A percentile compares a stretch with the other conserved stretches of the same genome.
phyloP scores from a whole-genome alignment of 495 filamentous ascomycete genomes.

The Podospora sp. region DNA sequence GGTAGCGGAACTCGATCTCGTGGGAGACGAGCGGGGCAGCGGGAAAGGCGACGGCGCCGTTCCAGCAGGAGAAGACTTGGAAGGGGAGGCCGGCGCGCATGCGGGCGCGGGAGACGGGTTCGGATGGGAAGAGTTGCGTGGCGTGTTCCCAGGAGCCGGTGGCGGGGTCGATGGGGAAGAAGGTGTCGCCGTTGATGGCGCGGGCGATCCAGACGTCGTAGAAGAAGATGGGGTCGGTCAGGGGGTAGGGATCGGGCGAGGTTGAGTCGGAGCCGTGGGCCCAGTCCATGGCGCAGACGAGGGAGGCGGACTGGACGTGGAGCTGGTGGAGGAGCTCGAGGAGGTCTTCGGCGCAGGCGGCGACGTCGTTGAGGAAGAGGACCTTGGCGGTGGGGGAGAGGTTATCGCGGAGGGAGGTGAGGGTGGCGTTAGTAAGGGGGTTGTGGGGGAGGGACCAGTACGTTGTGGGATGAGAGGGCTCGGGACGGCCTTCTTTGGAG shows the following conservation, averaged over 20 bases:
- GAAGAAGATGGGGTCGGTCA: conserved; percentile 44
- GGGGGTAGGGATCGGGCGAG: conserved; percentile 23
- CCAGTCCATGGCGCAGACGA: conserved; percentile 61
- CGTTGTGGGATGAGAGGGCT: background rate
- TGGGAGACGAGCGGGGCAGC: conserved; percentile 38
- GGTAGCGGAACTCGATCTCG: conserved; percentile 39
- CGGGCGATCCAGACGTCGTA: conserved; percentile 58
- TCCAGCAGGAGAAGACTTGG: conserved; percentile 61
- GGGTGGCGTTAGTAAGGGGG: background rate
- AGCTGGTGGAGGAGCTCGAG: conserved; percentile 55
- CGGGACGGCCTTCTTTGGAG: background rate
- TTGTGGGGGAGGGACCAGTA: conserved; percentile 8
- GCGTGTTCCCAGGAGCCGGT: conserved; percentile 44
- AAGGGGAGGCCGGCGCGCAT: conserved; percentile 42
- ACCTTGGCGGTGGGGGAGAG: conserved; percentile 41
- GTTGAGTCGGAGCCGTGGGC: conserved; percentile 28
- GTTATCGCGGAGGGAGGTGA: conserved; percentile 7
- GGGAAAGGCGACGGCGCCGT: conserved; percentile 44
- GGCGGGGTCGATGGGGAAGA: conserved; percentile 51
- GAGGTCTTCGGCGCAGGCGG: conserved; percentile 54
- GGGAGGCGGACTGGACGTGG: conserved; percentile 46
- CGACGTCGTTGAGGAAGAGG: conserved; percentile 55
- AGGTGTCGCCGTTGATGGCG: conserved; percentile 50
- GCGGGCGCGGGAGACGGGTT: conserved; percentile 32
- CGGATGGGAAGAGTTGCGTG: conserved; percentile 52